phyloP scores from a whole-genome alignment of 306 rosid species.

The Prunus campanulata region DNA sequence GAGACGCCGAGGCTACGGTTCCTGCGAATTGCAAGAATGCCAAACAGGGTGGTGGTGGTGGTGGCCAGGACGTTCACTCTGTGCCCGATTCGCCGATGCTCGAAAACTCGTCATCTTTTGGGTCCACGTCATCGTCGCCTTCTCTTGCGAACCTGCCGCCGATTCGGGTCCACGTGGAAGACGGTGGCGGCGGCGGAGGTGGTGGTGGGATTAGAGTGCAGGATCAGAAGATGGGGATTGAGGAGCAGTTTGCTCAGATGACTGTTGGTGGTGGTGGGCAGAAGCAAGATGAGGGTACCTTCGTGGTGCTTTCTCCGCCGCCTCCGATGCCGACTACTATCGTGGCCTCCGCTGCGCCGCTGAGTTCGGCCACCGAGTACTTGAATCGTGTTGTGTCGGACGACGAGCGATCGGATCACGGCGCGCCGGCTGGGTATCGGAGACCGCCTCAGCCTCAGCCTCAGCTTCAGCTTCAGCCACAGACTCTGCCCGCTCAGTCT shows the following conservation, averaged over 20 bases:
- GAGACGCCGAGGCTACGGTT: constrained; percentile 46
- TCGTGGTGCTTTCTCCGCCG: constrained; percentile 55
- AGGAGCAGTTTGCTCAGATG: constrained; percentile 89
- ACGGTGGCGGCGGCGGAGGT: constrained; percentile 26
- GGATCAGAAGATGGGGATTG: constrained; percentile 86
- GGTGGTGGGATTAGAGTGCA: constrained; percentile 45
- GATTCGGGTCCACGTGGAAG: constrained; percentile 82
- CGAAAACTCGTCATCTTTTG: constrained; percentile 82
- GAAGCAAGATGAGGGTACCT: constrained; percentile 64
- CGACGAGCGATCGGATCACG: constrained; percentile 94
- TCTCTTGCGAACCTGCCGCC: constrained; percentile 84
- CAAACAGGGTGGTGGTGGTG: constrained; percentile 30
- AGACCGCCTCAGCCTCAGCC: constrained; percentile 49
- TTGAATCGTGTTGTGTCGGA: constrained; percentile 61
- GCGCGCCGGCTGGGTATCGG: constrained; percentile 50
- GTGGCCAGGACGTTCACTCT: constrained; percentile 82
- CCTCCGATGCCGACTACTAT: constrained; percentile 55
- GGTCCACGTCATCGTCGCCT: constrained; percentile 90
- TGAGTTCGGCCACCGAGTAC: constrained; percentile 48
- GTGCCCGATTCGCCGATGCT: constrained; percentile 96
- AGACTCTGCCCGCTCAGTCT: constrained; percentile 41
- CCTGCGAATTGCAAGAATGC: constrained; percentile 56
- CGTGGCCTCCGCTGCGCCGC: constrained; percentile 34
- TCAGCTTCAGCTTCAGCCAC: constrained; percentile 42
- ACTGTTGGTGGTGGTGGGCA: constrained; percentile 36